phyloP scores from a whole-genome alignment of 345 rosid species.

The Aquilaria sinensis region DNA sequence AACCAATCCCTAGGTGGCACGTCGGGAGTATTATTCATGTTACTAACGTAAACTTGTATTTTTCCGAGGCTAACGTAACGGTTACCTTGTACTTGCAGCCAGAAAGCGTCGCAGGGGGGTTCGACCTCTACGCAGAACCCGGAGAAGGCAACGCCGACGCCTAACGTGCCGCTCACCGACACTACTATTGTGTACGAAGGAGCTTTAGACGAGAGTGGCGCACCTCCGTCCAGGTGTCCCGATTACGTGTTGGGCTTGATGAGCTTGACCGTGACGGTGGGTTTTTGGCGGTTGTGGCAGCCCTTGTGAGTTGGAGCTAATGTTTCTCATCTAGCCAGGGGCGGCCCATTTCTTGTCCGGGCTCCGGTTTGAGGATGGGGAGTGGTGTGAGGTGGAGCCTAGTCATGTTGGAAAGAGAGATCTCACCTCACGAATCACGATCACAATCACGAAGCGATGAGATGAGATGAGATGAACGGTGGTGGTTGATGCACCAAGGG shows the following conservation, averaged over 20 bases:
- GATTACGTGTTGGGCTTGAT: constrained; percentile 17
- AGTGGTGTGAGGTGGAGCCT: constrained; percentile 29
- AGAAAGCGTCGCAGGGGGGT: constrained; percentile 54
- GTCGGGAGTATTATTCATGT: background rate
- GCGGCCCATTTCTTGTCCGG: background rate
- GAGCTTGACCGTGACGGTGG: constrained; percentile 22
- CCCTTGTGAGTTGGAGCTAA: constrained; percentile 25
- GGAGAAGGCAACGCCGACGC: background rate
- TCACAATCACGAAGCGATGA: no score
- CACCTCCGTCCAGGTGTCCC: constrained; percentile 28
- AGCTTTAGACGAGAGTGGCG: constrained; percentile 35
- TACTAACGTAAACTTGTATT: background rate
- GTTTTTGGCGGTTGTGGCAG: constrained; percentile 33
- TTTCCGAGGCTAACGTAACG: constrained; percentile 16
- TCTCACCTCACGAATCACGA: constrained; percentile 7
- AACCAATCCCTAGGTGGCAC: constrained; percentile 11
- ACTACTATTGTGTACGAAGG: constrained; percentile 72
- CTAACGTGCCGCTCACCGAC: constrained; percentile 17
- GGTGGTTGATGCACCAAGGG: no score
- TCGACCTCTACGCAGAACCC: constrained; percentile 13
- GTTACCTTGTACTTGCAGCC: constrained; percentile 37
- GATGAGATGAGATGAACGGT: no score
- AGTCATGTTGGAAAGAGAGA: constrained; percentile 26
- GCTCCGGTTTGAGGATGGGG: constrained; percentile 6
- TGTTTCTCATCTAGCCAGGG: constrained; percentile 6